Base-by-base conservation (phyloP, 2,329 filamentous ascomycete species). In the Sporothrix luriei region DNA sequence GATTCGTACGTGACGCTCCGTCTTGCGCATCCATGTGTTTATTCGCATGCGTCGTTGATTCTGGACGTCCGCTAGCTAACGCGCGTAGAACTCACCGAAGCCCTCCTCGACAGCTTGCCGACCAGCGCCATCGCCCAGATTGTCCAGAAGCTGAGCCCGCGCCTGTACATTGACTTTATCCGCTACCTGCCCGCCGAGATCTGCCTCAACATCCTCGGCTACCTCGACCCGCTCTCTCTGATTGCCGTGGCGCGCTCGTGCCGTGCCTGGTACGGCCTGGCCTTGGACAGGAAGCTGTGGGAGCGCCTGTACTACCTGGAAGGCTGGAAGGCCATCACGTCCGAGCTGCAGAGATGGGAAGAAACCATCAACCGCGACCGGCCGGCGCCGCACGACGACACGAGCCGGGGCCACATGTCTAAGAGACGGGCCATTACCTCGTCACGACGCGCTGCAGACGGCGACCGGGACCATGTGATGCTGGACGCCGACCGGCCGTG, bases 81-180 rank as follows among this genome's bases (percentile, higher is more conserved):
- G 1, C 24, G 9, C 16, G 0, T 76, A 97, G 93, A 94, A 77
- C 87, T 97, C 73, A 91, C 91, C 52, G 92, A 94, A 80, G 85
- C 87, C 59, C 85, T 97, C 29, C 84, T 97, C 69, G 87, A 90
- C 70, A 89, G 90, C 69, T 84, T 97, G 38, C 91, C 91, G 21
- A 96, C 93, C 0, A 91, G 91, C 7, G 87, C 89, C 68, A 89
- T 97, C 71, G 89, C 91, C 65, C 85, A 90, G 57, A 91, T 97
- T 68, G 92, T 97, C 61, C 87, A 94, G 68, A 87, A 90, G 73
- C 82, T 97, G 21, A 91, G 90, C 72, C 92, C 93, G 4, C 86
- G 94, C 67, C 88, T 98, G 2, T 94, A 97, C 79, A 94, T 97
- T 80, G 92, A 99, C 80, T 97, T 97, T 68, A 88, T 97, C 54